These are phyloP conservation scores for Papiliotrema terrestris DNA, from an alignment of 1,284 basidiomycete species.

Conservation along the genomic window DNA sequence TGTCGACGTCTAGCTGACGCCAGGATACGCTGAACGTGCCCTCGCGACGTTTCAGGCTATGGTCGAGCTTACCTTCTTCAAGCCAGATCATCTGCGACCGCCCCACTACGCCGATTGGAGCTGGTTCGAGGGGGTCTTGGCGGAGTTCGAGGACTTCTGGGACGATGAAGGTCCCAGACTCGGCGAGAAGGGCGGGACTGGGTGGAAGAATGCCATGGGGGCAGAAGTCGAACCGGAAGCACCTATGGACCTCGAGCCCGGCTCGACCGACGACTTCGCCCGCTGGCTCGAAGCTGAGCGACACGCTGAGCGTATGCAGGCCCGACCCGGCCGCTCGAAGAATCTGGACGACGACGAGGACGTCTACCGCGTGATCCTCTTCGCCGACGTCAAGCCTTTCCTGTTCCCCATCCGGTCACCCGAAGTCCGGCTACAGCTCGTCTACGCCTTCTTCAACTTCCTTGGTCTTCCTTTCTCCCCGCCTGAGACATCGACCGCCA, in stretches of 20 bases:
- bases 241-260: not conserved
- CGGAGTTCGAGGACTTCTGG: conserved; percentile 53
- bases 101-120: conserved; percentile 4
- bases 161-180: conserved; percentile 52
- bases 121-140: conserved; percentile 33
- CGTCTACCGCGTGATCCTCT: conserved; percentile 74
- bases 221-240: not conserved
- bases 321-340: conserved; percentile 59
- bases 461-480: conserved; percentile 61
- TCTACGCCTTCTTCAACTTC: conserved; percentile 71
- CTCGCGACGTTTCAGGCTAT: conserved; percentile 53
- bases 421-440: conserved; percentile 61
- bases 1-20: not conserved
- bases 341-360: conserved; percentile 60
- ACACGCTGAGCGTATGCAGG: conserved; percentile 51
- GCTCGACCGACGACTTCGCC: conserved; percentile 59
- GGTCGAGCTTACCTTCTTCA: conserved; percentile 53
- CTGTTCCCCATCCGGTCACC: conserved; percentile 60
- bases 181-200: conserved; percentile 49
- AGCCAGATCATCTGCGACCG: conserved; percentile 27
- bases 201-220: conserved; percentile 41
- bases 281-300: conserved; percentile 67
- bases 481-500: conserved; percentile 46
- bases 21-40: conserved; percentile 52
- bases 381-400: conserved; percentile 70